Evolutionary conservation across 2,329 filamentous ascomycete species (phyloP).

Genomic region (Aspergillus ochraceoroseus): DNA sequence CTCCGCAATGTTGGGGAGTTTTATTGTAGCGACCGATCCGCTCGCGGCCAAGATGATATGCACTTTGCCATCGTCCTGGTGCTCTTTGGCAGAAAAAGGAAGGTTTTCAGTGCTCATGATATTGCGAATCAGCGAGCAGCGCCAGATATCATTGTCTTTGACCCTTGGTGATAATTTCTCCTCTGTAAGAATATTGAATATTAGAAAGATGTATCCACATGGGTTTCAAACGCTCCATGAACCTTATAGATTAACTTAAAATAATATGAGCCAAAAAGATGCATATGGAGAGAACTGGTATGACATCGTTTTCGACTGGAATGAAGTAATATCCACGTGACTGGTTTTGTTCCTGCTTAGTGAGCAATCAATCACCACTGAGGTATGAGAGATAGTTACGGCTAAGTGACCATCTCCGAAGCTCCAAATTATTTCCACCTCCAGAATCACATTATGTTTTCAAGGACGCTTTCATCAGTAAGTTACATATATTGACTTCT

Average conservation of each 20-base stretch:
- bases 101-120: conserved; percentile 5
- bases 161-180: background rate
- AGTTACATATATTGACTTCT: too few relatives aligned
- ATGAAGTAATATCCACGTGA: conserved; percentile 10
- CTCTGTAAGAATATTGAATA: too few relatives aligned
- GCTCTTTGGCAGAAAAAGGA: conserved; percentile 18
- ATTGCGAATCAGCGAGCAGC: background rate
- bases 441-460: conserved; percentile 27
- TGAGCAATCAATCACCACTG: conserved; percentile 7
- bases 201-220: too few relatives aligned
- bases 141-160: background rate
- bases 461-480: conserved; percentile 24
- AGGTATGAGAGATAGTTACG: background rate
- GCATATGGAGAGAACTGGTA: too few relatives aligned
- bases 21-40: conserved; percentile 83
- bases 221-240: too few relatives aligned
- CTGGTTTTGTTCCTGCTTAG: conserved; percentile 1
- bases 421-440: background rate
- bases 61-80: conserved; percentile 24
- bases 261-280: too few relatives aligned
- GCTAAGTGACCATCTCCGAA: background rate
- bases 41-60: conserved; percentile 56
- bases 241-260: too few relatives aligned
- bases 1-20: conserved; percentile 62
- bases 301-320: too few relatives aligned